Evolutionary conservation across 2,329 filamentous ascomycete genomes (phyloP).

Genomic region (Colletotrichum agaves): DNA sequence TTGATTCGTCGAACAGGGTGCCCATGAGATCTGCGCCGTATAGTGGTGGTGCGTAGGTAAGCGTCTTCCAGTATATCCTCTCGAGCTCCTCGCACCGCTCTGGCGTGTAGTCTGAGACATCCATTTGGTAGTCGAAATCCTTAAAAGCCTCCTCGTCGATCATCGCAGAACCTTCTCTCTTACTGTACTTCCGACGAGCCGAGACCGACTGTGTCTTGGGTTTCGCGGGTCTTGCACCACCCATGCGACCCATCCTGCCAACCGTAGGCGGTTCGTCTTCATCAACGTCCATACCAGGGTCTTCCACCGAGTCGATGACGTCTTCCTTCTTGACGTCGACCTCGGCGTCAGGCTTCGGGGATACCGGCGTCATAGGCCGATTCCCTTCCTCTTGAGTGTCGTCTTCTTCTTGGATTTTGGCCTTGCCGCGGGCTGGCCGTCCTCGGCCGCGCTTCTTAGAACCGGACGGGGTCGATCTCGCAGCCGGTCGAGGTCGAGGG

Average conservation of each 20-base stretch:
- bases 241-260: constrained; percentile 57
- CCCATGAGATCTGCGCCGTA: constrained; percentile 98
- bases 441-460: constrained; percentile 55
- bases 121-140: constrained; percentile 89
- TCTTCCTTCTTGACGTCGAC: constrained; percentile 45
- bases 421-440: constrained; percentile 51
- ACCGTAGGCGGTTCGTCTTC: constrained; percentile 52
- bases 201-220: constrained; percentile 80
- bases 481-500: constrained; percentile 43
- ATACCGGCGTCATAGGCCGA: constrained; percentile 35
- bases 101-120: constrained; percentile 86
- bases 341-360: constrained; percentile 48
- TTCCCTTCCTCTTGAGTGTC: constrained; percentile 43
- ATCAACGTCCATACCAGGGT: constrained; percentile 50
- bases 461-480: constrained; percentile 43
- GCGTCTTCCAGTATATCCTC: constrained; percentile 94
- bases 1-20: constrained; percentile 89
- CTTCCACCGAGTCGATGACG: constrained; percentile 62
- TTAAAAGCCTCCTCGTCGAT: constrained; percentile 93
- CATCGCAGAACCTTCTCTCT: constrained; percentile 78
- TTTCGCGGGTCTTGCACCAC: constrained; percentile 61
- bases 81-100: constrained; percentile 96
- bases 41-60: constrained; percentile 93
- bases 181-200: constrained; percentile 87
- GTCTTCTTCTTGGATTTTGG: constrained; percentile 50